Evolutionary conservation across 768 basidiomycete genomes (phyloP).

Genomic region (Arthromyces matolae): DNA sequence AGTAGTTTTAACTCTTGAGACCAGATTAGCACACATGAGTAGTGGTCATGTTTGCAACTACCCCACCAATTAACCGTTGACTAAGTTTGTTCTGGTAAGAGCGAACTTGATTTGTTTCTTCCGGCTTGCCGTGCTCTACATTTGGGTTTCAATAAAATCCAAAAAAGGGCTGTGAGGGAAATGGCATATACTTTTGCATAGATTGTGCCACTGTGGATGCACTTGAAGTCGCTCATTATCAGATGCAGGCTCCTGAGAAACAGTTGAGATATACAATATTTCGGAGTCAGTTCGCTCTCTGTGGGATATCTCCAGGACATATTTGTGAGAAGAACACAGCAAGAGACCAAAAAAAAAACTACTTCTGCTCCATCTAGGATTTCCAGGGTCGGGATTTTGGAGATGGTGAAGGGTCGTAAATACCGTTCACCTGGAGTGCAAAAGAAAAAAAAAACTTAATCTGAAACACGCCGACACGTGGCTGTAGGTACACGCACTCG

Average conservation of each 20-base stretch:
- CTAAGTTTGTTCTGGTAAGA: constrained; percentile 49
- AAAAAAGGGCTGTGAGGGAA: too few species aligned
- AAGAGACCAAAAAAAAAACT: constrained; percentile 23
- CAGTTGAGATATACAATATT: constrained; percentile 72
- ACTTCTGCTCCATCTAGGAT: constrained; percentile 64
- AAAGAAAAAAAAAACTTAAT: constrained; percentile 20
- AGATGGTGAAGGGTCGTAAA: constrained; percentile 60
- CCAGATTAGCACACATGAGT: neutral
- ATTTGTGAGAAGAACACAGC: constrained; percentile 1
- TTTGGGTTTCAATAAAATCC: constrained; percentile 21
- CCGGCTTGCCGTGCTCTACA: constrained; percentile 58
- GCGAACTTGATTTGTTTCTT: constrained; percentile 27
- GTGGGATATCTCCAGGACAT: constrained; percentile 49
- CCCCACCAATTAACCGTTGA: constrained; percentile 57
- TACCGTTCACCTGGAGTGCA: constrained; percentile 34
- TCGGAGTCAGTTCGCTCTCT: constrained; percentile 80
- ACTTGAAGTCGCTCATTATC: constrained; percentile 39
- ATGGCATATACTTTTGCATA: constrained; percentile 67
- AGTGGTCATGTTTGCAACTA: neutral
- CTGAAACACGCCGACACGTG: constrained; percentile 1
- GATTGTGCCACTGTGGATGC: constrained; percentile 63
- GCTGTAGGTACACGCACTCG: constrained; percentile 38
- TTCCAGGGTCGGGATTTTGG: constrained; percentile 60
- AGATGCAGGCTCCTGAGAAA: constrained; percentile 44
- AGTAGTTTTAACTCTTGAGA: constrained; percentile 13